Evolutionary conservation across 768 basidiomycete species (phyloP).

Genomic region (Mycena galericulata): DNA sequence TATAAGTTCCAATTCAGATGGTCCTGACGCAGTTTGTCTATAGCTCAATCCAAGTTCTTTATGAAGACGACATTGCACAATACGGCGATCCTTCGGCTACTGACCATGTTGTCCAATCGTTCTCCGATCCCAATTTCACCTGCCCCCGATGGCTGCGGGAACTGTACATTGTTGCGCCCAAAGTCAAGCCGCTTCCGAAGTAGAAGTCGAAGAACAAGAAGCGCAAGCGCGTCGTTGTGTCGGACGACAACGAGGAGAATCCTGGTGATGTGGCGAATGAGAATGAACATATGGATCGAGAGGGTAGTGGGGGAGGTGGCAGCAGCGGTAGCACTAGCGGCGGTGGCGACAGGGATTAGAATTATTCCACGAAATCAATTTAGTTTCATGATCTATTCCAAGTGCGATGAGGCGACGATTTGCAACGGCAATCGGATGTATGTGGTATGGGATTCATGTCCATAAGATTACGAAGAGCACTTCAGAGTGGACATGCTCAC

Average conservation of each 20-base stretch:
- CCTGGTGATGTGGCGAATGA: too few species aligned
- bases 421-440: not conserved
- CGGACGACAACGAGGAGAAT: not conserved
- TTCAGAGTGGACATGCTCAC: not conserved
- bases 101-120: not conserved
- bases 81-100: not conserved
- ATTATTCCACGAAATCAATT: too few species aligned
- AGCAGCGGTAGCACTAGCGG: too few species aligned
- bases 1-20: too few species aligned
- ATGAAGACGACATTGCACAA: not conserved
- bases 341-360: too few species aligned
- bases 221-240: not conserved
- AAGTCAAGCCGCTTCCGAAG: conserved; percentile 15
- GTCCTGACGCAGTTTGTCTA: too few species aligned
- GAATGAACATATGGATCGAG: too few species aligned
- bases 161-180: conserved; percentile 5
- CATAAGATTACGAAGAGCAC: not conserved
- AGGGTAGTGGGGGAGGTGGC: too few species aligned
- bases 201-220: conserved; percentile 3
- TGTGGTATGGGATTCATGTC: not conserved
- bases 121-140: conserved; percentile 14
- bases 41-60: not conserved
- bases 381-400: too few species aligned
- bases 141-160: conserved; percentile 13
- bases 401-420: too few species aligned